Evolutionary conservation across 306 rosid genomes (phyloP).

Genomic region (Quercus ilex): DNA sequence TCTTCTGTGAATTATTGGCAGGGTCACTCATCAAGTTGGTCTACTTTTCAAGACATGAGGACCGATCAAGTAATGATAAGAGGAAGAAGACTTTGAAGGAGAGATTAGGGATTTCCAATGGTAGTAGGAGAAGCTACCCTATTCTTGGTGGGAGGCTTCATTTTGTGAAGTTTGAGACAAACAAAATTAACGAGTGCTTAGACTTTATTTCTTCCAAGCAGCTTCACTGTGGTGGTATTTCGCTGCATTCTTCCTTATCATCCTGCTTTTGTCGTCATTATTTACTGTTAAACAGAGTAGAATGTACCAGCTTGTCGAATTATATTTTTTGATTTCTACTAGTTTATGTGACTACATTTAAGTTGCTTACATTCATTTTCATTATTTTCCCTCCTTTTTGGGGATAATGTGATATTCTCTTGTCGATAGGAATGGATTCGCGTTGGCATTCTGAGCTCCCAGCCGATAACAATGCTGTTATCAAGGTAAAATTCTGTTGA

Average conservation of each 20-base stretch:
- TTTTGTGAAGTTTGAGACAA: constrained; percentile 97
- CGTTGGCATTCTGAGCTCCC: constrained; percentile 56
- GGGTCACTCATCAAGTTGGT: constrained; percentile 97
- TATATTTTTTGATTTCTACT: constrained; percentile 2
- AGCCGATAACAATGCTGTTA: constrained; percentile 55
- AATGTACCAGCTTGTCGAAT: background rate
- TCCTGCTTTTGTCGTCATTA: background rate
- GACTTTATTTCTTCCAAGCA: constrained; percentile 92
- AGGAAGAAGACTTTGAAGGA: constrained; percentile 69
- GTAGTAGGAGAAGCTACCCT: constrained; percentile 85
- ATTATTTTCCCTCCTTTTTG: background rate
- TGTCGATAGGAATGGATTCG: constrained; percentile 56
- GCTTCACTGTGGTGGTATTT: constrained; percentile 83
- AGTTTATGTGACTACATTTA: constrained; percentile 11
- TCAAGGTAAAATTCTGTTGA: constrained; percentile 57
- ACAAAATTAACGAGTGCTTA: constrained; percentile 87
- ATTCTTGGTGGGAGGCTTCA: constrained; percentile 98
- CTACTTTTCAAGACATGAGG: constrained; percentile 91
- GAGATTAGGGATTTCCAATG: constrained; percentile 66
- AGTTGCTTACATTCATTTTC: background rate
- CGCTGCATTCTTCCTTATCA: background rate
- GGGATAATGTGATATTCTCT: background rate
- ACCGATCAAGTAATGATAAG: constrained; percentile 60
- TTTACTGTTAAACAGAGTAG: background rate
- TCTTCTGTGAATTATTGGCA: constrained; percentile 32